Percentiles rank a stretch among this genome's conserved stretches.
Evolutionary conservation across 1,284 basidiomycete species (phyloP).

Genomic region (Abortiporus biennis): DNA sequence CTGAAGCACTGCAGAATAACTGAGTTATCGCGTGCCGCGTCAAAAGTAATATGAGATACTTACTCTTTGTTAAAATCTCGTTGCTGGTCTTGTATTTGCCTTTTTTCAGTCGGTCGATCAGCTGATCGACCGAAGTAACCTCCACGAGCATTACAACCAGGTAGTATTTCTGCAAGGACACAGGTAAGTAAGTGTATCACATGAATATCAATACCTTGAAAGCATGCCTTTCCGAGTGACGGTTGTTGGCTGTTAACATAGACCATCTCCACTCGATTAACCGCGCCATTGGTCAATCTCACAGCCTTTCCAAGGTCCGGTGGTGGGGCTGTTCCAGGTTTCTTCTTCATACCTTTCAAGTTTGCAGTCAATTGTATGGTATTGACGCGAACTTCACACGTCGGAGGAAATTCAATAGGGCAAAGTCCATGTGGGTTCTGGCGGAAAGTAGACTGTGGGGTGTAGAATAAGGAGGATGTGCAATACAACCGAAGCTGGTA

Average conservation of each 20-base stretch:
- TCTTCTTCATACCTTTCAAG: slow-evolving; percentile 91
- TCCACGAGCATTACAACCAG: slow-evolving; percentile 82
- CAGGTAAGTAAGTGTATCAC: neutral
- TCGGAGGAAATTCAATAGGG: slow-evolving; percentile 88
- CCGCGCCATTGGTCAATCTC: slow-evolving; percentile 36
- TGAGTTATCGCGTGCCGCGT: neutral
- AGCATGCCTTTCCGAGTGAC: slow-evolving; percentile 63
- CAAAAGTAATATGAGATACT: too few relatives aligned
- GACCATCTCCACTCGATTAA: slow-evolving; percentile 78
- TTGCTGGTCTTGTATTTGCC: slow-evolving; percentile 59
- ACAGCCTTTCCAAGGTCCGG: slow-evolving; percentile 72
- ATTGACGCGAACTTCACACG: slow-evolving; percentile 89
- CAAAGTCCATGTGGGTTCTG: slow-evolving; percentile 42
- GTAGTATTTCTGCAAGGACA: slow-evolving; percentile 67
- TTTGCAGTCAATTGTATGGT: slow-evolving; percentile 65
- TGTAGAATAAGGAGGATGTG: slow-evolving; percentile 84
- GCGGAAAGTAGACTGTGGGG: slow-evolving; percentile 45
- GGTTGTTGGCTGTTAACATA: slow-evolving; percentile 89
- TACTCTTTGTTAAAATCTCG: slow-evolving; percentile 68
- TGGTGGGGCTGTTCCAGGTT: slow-evolving; percentile 92
- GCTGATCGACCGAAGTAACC: slow-evolving; percentile 53
- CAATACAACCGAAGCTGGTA: slow-evolving; percentile 88
- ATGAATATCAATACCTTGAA: too few relatives aligned
- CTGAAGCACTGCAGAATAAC: slow-evolving; percentile 46
- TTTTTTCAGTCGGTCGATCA: slow-evolving; percentile 64